Conservation (phyloP, 257 asterid species). For the Fraxinus anomala region DNA sequence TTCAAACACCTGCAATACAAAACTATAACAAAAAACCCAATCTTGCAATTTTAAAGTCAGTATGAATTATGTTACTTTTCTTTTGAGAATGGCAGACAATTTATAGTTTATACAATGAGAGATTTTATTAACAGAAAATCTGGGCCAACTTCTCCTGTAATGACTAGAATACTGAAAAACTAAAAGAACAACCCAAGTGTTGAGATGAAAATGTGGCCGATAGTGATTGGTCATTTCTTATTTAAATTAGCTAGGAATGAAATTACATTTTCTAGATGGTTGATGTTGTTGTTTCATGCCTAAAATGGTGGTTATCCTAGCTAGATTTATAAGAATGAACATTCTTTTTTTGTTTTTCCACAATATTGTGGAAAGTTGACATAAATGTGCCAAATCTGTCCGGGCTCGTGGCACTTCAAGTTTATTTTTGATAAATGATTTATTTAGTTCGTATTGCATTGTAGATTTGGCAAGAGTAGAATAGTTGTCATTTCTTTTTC, state of each 20-base stretch:
- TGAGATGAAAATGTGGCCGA: background rate
- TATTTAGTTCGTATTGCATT: slow-evolving; percentile 4
- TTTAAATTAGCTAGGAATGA: background rate
- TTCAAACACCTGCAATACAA: slow-evolving; percentile 2
- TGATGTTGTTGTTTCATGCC: background rate
- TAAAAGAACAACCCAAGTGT: background rate
- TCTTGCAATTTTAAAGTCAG: background rate
- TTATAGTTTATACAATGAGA: background rate
- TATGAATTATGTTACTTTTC: background rate
- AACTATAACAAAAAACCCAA: background rate
- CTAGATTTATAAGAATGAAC: background rate
- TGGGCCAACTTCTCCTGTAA: background rate
- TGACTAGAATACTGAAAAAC: background rate
- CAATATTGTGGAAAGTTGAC: background rate
- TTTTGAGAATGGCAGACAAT: slow-evolving; percentile 17
- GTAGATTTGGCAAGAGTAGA: slow-evolving; percentile 13
- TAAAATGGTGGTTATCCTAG: slow-evolving; percentile 3
- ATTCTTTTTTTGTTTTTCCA: background rate
- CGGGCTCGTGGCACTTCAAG: background rate
- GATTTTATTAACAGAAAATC: background rate
- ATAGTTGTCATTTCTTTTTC: slow-evolving; percentile 11
- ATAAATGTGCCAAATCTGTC: background rate
- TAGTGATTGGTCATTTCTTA: background rate
- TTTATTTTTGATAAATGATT: background rate
- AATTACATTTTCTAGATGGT: background rate